Base-by-base conservation (phyloP, 2,329 filamentous ascomycete species). In the Ophiocordyceps polyrhachis-furcata region DNA sequence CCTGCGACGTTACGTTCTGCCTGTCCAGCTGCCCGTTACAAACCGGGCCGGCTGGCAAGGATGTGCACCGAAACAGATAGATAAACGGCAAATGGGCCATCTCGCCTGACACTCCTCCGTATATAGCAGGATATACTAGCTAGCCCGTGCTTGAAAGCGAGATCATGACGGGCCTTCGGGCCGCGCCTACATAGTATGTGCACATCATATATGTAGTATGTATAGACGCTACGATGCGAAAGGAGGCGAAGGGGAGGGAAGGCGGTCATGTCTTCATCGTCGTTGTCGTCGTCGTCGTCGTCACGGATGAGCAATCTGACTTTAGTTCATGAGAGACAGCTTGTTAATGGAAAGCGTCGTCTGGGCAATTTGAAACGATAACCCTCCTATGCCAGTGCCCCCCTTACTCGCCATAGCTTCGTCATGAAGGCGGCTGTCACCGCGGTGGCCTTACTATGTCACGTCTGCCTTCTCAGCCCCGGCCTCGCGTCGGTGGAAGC, bases 371-470 rank as follows among this genome's bases (percentile, higher is more conserved):
- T 8, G n/a, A 12, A 14, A 38, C 35, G 17, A 7, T 14, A 38
- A 38, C 4, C n/a, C n/a, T 11, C n/a, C 4, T 38, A n/a, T 7
- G 3, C 17, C 4, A n/a, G n/a, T 20, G 7, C 9, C 17, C 17
- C n/a, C 17, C 17, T 17, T 38, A 2, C 32, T 41, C 37, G 15
- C 14, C 17, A 44, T 41, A 28, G 42, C 23, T 7, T 28, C 25
- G 25, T 6, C 25, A 28, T 28, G 25, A 28, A 28, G 25, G 2
- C 9, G 25, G 2, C 9, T 28, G 9, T 28, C 25, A 28, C 6
- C 25, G 25, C 25, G 31, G 51, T 53, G 48, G 52, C 48, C 25
- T 20, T 55, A 4, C 45, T 35, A 17, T 32, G 21, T 14, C 19
- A n/a, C 13, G 40, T 4, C 21, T 28, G 40, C 6, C 23, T 38